Base-by-base conservation (phyloP, 352 stramenopile genomes). In the Phytophthora multivora region DNA sequence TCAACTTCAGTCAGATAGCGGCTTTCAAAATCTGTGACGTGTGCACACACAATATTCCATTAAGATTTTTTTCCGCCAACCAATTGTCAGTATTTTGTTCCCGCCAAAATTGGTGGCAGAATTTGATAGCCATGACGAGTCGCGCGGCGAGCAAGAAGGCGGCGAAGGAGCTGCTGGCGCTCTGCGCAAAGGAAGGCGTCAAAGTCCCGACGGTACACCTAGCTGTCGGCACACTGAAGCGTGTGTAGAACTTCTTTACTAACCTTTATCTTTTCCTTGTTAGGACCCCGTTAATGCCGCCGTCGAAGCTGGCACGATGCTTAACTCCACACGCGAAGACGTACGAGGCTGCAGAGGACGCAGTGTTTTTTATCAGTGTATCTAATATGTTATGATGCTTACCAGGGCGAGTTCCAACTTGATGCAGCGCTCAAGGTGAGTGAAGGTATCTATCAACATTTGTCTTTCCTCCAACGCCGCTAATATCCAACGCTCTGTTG, bases 311-410 rank as follows among this genome's bases (percentile, higher is more conserved):
- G 86, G 86, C 46, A 95, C 86, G 12, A 91, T 93, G 81, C 71
- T 95, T 13, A 95, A 93, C 50, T 78, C 86, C 39, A 93, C 86
- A n/a, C 82, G 80, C 45, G 83, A 92, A 25, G 52, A 91, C 30
- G 86, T 92, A 48, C 47, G 77, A 48, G 12, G 2, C 21, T 35
- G 15, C 36, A 50, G 8, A n/a, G 3, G 36, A 26, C 31, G 8
- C 51, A 2, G 39, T 42, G 16, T 5, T 2, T 31, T 2, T 26
- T 54, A 26, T 51, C 5, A 36, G 28, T 1, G 5, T 36, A 8
- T 45, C 15, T 64, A 52, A 55, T 13, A 19, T 23, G 30, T 49
- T 48, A 26, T 25, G 13, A 62, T 25, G 19, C 45, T 28, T 53
- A 8, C 12, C 25, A 91, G 84, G 80, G 80, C 18, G 79, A 93